Base-by-base conservation (phyloP, 73 alveolate genomes). In the Strombidium stylifer region DNA sequence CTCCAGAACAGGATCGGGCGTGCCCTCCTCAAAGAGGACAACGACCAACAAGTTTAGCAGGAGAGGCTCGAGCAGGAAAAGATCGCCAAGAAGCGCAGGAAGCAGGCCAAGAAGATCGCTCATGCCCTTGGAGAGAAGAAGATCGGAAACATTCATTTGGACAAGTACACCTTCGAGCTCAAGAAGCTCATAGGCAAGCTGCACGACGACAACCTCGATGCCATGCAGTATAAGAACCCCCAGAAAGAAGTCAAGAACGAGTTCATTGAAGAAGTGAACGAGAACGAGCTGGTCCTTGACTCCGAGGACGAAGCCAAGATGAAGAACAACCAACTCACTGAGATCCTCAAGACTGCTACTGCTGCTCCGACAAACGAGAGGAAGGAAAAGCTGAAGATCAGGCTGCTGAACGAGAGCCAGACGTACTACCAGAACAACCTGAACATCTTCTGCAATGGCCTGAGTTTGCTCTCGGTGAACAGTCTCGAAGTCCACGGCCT, bases 391-490 rank as follows among this genome's bases (percentile, higher is more conserved):
- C 7, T 21, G 37, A 64, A 64, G 26, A 37, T 64, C 1, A 54
- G 45, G 25, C 23, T 64, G 7, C n/a, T 64, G 11, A 26, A 47
- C 32, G 82, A 69, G 20, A 35, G 67, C 19, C 49, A 69, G 14
- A 40, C 50, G 2, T 39, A 53, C 54, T 52, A 51, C 25, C 18
- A 48, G 58, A 30, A 23, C 12, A 37, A 69, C 26, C 45, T 69
- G 14, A 39, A 52, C 16, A 57, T 55, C 8, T 53, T 69, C 26
- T 52, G 53, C 18, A 53, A 69, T 27, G 53, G 53, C 27, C 51
- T 69, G 82, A 69, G 82, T 40, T 39, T 69, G 39, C 64, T 69
- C 3, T 55, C 82, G 15, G 42, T 69, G 12, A 69, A 69, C 58
- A 53, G 72, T 12, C 53, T 47, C 36, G 82, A 69, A 20, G 53